These are phyloP conservation scores for Penicillium pulvis DNA, from an alignment of 495 filamentous ascomycete genomes.

Conservation along the genomic window DNA sequence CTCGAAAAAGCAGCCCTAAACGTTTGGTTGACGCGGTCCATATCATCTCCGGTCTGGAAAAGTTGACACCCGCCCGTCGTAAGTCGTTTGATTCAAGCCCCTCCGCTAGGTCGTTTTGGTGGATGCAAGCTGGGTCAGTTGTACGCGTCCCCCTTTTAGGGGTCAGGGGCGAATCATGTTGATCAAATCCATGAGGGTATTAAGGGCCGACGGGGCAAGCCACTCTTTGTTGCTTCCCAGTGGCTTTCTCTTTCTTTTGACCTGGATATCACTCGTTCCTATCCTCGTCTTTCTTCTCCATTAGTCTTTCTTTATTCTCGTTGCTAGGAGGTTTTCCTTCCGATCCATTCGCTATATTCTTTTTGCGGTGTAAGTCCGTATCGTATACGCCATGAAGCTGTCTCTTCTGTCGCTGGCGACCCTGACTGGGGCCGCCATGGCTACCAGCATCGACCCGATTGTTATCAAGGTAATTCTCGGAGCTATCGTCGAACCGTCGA, in stretches of 20 bases:
- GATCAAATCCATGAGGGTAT: slow-evolving; percentile 14
- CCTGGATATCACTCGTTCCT: slow-evolving; percentile 20
- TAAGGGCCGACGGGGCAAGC: slow-evolving; percentile 24
- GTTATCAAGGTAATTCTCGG: slow-evolving; percentile 58
- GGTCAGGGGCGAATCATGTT: slow-evolving; percentile 27
- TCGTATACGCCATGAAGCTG: slow-evolving; percentile 39
- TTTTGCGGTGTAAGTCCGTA: slow-evolving; percentile 8
- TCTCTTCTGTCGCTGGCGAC: slow-evolving; percentile 47
- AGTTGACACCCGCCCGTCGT: slow-evolving; percentile 19
- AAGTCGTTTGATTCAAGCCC: not conserved
- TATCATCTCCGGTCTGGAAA: slow-evolving; percentile 17
- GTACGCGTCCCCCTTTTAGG: slow-evolving; percentile 25
- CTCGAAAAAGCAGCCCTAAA: slow-evolving; percentile 22
- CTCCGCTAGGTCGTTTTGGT: not conserved
- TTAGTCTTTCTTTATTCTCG: slow-evolving; percentile 1
- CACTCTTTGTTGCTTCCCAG: slow-evolving; percentile 9
- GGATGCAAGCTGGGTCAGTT: slow-evolving; percentile 20
- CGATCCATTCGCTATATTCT: slow-evolving; percentile 24
- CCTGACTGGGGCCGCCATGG: slow-evolving; percentile 55
- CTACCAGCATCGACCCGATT: slow-evolving; percentile 62
- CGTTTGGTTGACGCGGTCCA: slow-evolving; percentile 20
- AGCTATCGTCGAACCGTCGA: not conserved
- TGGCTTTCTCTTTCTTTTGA: slow-evolving; percentile 2
- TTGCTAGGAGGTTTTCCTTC: slow-evolving; percentile 9
- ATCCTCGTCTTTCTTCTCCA: slow-evolving; percentile 1